phyloP scores from a whole-genome alignment of 177 flowering plant species.

The Vitis hybrid region DNA sequence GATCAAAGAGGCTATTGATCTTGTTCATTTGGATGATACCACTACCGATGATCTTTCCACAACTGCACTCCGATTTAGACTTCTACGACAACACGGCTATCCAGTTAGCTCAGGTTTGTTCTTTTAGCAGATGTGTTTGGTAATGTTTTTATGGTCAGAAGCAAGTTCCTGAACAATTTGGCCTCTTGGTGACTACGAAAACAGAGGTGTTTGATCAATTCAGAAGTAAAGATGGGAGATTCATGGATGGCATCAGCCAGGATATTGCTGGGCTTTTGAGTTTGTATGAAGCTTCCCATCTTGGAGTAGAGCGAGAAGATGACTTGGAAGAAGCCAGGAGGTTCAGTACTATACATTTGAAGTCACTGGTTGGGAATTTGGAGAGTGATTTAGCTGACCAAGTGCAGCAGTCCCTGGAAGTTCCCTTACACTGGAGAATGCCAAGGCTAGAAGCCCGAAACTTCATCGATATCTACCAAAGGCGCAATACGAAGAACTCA shows the following conservation, averaged over 20 bases:
- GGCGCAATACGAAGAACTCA: not conserved
- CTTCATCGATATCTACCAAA: slow-evolving; percentile 20
- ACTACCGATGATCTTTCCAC: slow-evolving; percentile 5
- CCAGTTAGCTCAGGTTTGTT: slow-evolving; percentile 13
- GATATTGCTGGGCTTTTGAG: slow-evolving; percentile 27
- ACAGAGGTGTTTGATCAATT: slow-evolving; percentile 32
- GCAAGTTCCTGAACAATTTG: no score
- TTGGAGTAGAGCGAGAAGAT: slow-evolving; percentile 21
- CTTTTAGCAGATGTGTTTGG: no score
- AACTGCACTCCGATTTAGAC: slow-evolving; percentile 16
- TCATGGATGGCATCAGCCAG: slow-evolving; percentile 10
- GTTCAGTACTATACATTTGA: slow-evolving; percentile 15
- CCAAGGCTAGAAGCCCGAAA: slow-evolving; percentile 23
- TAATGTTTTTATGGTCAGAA: no score
- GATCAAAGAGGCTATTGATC: slow-evolving; percentile 6
- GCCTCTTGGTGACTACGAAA: no score
- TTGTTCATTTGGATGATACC: not conserved
- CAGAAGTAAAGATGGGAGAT: slow-evolving; percentile 14
- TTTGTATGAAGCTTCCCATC: slow-evolving; percentile 34
- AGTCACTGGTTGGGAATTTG: not conserved
- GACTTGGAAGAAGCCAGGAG: slow-evolving; percentile 28
- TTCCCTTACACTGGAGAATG: slow-evolving; percentile 28
- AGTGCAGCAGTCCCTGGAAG: slow-evolving; percentile 18
- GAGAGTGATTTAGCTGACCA: slow-evolving; percentile 2
- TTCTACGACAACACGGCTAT: slow-evolving; percentile 14